A percentile compares a stretch with the other conserved stretches of the same genome.
Conservation (phyloP, 1,139 yeast species). For the Lodderomyces theae region DNA sequence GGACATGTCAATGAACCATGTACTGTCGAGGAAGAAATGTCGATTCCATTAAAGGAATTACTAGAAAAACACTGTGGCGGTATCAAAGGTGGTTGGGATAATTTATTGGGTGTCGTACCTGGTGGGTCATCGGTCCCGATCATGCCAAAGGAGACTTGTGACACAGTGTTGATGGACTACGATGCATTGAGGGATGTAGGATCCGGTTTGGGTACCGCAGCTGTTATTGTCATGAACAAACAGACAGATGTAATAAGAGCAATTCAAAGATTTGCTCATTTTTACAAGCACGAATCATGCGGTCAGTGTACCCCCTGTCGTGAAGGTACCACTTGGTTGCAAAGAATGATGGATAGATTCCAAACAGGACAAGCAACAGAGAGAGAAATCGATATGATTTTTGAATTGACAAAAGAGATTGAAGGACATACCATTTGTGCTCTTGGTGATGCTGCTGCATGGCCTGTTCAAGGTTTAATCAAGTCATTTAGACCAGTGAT, state of each 20-base stretch:
- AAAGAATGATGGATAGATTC: slow-evolving; percentile 81
- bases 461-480: slow-evolving; percentile 89
- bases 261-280: slow-evolving; percentile 76
- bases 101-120: slow-evolving; percentile 78
- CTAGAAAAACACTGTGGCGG: slow-evolving; percentile 90
- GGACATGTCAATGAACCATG: slow-evolving; percentile 91
- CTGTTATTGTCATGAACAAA: slow-evolving; percentile 86
- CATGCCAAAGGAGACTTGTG: slow-evolving; percentile 65
- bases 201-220: slow-evolving; percentile 88
- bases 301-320: slow-evolving; percentile 96
- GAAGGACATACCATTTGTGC: slow-evolving; percentile 93
- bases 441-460: slow-evolving; percentile 87
- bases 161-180: slow-evolving; percentile 74
- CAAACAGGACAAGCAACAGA: slow-evolving; percentile 73
- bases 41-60: slow-evolving; percentile 76
- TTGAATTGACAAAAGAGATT: slow-evolving; percentile 77
- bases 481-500: slow-evolving; percentile 79
- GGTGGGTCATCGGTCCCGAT: slow-evolving; percentile 89
- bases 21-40: slow-evolving; percentile 92
- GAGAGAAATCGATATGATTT: slow-evolving; percentile 78
- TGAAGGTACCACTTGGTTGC: slow-evolving; percentile 87
- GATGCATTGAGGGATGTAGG: slow-evolving; percentile 83
- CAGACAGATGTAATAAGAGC: slow-evolving; percentile 80
- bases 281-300: slow-evolving; percentile 88
- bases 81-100: slow-evolving; percentile 88